phyloP scores from a whole-genome alignment of 345 rosid genomes.

The Erodium maritimum region DNA sequence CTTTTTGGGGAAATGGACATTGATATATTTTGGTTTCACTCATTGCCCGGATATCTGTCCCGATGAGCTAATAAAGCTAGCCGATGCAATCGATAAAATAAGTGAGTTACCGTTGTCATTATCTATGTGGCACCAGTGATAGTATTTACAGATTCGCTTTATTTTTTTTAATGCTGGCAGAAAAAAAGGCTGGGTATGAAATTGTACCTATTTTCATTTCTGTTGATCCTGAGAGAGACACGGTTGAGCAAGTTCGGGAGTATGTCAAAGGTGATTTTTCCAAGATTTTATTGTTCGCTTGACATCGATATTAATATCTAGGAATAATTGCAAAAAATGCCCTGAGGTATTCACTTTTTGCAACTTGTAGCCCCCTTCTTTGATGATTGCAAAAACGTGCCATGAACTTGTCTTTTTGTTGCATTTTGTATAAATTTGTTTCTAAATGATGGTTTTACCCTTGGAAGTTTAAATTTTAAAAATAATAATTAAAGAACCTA shows the following conservation, averaged over 20 bases:
- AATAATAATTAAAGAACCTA: too few relatives aligned
- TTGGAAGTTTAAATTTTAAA: too few relatives aligned
- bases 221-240: slow-evolving; percentile 97
- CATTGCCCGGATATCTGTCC: slow-evolving; percentile 99
- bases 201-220: slow-evolving; percentile 76
- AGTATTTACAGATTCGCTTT: background rate
- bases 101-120: slow-evolving; percentile 39
- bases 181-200: slow-evolving; percentile 62
- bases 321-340: too few relatives aligned
- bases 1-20: slow-evolving; percentile 78
- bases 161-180: slow-evolving; percentile 23
- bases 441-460: too few relatives aligned
- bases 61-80: slow-evolving; percentile 78
- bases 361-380: too few relatives aligned
- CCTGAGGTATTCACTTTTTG: too few relatives aligned
- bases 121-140: background rate
- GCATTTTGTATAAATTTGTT: too few relatives aligned
- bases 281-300: too few relatives aligned
- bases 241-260: slow-evolving; percentile 82
- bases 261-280: slow-evolving; percentile 94
- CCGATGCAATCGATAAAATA: slow-evolving; percentile 74
- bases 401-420: too few relatives aligned
- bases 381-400: too few relatives aligned
- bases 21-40: slow-evolving; percentile 91
- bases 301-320: too few relatives aligned